Conservation (phyloP, 2,329 filamentous ascomycete species). For the Colletotrichum lupini region DNA sequence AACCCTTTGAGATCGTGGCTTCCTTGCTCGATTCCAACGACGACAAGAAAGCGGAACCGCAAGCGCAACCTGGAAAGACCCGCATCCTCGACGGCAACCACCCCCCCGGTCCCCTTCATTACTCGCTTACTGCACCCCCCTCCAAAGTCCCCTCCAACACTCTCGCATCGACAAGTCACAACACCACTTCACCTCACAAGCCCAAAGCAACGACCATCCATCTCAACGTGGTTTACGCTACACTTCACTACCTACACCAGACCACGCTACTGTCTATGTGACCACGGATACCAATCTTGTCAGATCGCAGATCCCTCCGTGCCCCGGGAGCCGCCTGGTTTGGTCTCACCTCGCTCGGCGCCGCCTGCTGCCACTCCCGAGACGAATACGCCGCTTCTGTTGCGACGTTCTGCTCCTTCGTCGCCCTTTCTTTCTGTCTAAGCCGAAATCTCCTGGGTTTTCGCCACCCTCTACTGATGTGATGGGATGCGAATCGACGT, state of each 20-base stretch:
- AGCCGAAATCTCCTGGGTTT: not conserved
- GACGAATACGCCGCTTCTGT: not conserved
- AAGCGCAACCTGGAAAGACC: not conserved
- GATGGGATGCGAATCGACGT: not conserved
- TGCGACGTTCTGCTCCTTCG: not conserved
- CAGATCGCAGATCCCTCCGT: not conserved
- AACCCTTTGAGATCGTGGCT: not conserved
- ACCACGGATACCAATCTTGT: not conserved
- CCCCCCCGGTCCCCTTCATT: not conserved
- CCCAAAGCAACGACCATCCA: not conserved
- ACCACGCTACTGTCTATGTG: no score
- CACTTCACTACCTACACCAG: not conserved
- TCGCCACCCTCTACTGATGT: not conserved
- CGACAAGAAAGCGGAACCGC: not conserved
- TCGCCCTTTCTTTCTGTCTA: not conserved
- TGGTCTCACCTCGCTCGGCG: not conserved
- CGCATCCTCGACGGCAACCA: not conserved
- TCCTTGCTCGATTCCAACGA: not conserved
- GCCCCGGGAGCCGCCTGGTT: not conserved
- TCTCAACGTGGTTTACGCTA: not conserved
- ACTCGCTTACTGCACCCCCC: not conserved
- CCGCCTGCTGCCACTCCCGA: not conserved
- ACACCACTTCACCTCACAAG: not conserved
- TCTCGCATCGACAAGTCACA: not conserved
- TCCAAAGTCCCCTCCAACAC: not conserved